A percentile compares a stretch with the other conserved stretches of the same genome.
These are phyloP conservation scores for Cladophialophora immunda DNA, from an alignment of 2,329 filamentous ascomycete species.

Conservation along the genomic window DNA sequence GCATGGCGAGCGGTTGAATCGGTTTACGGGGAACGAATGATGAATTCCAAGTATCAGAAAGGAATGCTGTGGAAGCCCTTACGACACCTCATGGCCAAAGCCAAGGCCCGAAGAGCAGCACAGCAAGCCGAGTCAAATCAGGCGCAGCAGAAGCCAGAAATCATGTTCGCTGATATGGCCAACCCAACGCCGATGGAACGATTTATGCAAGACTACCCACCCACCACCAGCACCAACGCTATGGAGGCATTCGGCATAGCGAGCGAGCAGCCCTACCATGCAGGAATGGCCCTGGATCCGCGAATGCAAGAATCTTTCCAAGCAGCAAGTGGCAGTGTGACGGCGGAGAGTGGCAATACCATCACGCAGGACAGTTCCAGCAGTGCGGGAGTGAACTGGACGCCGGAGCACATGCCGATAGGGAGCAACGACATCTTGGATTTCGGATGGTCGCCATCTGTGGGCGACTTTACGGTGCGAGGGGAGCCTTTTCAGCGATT, in stretches of 20 bases:
- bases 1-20: constrained; percentile 67
- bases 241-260: constrained; percentile 33
- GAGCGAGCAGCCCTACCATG: constrained; percentile 15
- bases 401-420: constrained; percentile 19
- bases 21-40: constrained; percentile 51
- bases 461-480: constrained; percentile 28
- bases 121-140: constrained; percentile 46
- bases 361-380: constrained; percentile 14
- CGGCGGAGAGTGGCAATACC: constrained; percentile 2
- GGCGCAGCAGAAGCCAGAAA: constrained; percentile 14
- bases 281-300: constrained; percentile 12
- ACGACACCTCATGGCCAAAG: constrained; percentile 67
- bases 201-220: constrained; percentile 29
- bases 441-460: constrained; percentile 34
- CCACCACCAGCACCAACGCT: constrained; percentile 22
- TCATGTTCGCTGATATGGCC: constrained; percentile 17
- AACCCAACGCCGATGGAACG: constrained; percentile 26
- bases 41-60: constrained; percentile 51
- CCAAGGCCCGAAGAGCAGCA: constrained; percentile 61
- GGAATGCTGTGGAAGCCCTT: constrained; percentile 72
- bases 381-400: constrained; percentile 16
- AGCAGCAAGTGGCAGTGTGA: neutral
- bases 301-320: neutral
- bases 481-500: constrained; percentile 31
- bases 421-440: constrained; percentile 24